Conservation (phyloP, 2,329 filamentous ascomycete genomes). For the Aspergillus sp. region DNA sequence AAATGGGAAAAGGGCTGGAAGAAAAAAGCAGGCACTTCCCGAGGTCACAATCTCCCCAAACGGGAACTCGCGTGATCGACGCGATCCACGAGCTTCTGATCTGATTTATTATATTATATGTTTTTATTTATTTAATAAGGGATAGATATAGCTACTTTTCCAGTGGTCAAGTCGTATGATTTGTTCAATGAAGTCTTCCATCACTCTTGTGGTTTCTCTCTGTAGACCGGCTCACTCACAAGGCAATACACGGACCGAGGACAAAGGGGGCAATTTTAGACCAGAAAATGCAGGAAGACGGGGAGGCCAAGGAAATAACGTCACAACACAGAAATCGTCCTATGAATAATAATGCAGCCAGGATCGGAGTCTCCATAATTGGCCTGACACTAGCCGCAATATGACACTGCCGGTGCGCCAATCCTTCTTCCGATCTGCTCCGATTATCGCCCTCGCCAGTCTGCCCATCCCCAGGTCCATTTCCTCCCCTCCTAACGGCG, state of each 20-base stretch:
- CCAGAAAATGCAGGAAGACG: not conserved
- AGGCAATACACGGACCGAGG: too few species aligned
- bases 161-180: not conserved
- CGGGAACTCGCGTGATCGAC: constrained; percentile 20
- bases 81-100: constrained; percentile 7
- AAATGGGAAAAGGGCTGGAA: constrained; percentile 13
- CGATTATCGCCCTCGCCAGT: not conserved
- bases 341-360: too few species aligned
- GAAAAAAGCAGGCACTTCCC: constrained; percentile 14
- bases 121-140: not conserved
- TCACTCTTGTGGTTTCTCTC: too few species aligned
- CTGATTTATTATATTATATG: not conserved
- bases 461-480: not conserved
- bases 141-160: not conserved
- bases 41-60: constrained; percentile 10
- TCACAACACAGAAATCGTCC: too few species aligned
- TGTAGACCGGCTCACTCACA: too few species aligned
- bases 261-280: not conserved
- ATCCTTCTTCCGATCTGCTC: not conserved
- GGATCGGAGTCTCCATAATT: too few species aligned
- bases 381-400: too few species aligned
- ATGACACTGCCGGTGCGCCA: not conserved
- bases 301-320: not conserved
- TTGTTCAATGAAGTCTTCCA: not conserved
- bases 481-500: too few species aligned